These are phyloP conservation scores for Spergularia azorica DNA, from an alignment of 179 eudicot genomes.

Conservation along the genomic window DNA sequence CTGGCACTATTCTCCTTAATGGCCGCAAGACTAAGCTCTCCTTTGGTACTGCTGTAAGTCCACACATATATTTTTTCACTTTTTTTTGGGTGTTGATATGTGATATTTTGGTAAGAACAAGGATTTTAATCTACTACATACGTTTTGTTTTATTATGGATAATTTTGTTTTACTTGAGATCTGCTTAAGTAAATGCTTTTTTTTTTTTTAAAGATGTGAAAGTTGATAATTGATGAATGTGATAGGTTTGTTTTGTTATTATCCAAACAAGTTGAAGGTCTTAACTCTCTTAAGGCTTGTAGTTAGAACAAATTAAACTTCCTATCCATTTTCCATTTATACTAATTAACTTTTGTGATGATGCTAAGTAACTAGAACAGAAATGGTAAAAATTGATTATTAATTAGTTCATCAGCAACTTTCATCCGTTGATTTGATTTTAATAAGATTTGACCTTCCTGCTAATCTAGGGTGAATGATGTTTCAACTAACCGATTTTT, in stretches of 20 bases:
- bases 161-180: background rate
- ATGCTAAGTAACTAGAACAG: background rate
- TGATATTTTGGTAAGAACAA: background rate
- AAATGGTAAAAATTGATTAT: background rate
- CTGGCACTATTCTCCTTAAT: constrained; percentile 77
- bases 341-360: background rate
- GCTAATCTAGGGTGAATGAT: no score
- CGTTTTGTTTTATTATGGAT: constrained; percentile 1
- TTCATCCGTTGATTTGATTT: no score
- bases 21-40: constrained; percentile 90
- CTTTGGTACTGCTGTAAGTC: constrained; percentile 83
- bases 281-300: no score
- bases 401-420: no score
- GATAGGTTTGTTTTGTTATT: background rate
- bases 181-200: background rate
- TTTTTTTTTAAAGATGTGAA: background rate
- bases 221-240: background rate
- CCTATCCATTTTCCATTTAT: background rate
- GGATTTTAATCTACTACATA: background rate
- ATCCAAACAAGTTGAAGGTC: background rate
- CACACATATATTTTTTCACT: no score
- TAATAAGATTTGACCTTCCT: no score
- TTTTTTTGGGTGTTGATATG: background rate
- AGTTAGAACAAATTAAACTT: no score
- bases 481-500: no score